These are phyloP conservation scores for Hysterium pulicare DNA, from an alignment of 2,329 filamentous ascomycete species.

Conservation along the genomic window DNA sequence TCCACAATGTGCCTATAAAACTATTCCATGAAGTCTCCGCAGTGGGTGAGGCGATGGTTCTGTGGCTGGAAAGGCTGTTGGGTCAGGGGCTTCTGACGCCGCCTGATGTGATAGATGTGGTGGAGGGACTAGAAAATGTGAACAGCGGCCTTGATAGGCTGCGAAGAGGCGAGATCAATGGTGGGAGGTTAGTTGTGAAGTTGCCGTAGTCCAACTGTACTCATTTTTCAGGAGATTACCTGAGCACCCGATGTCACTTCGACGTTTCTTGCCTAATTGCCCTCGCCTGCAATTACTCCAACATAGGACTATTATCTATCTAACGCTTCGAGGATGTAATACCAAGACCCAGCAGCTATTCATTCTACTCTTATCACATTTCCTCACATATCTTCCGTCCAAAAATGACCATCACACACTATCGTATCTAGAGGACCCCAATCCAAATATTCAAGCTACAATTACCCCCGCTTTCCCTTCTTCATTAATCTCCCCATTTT, in stretches of 20 bases:
- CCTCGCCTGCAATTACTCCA: too few relatives aligned
- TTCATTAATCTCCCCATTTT: neutral
- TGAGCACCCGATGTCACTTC: too few relatives aligned
- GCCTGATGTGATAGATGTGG: conserved; percentile 63
- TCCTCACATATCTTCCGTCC: too few relatives aligned
- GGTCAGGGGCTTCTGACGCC: conserved; percentile 51
- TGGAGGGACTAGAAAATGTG: conserved; percentile 63
- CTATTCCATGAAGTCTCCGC: conserved; percentile 66
- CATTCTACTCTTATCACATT: too few relatives aligned
- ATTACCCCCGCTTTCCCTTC: neutral
- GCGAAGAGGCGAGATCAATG: conserved; percentile 63
- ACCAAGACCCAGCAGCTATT: too few relatives aligned
- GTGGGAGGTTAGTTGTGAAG: conserved; percentile 64
- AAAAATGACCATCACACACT: too few relatives aligned
- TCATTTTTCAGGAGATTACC: too few relatives aligned
- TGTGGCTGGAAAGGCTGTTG: conserved; percentile 67
- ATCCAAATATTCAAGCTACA: neutral
- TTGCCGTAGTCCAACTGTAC: neutral
- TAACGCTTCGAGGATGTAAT: too few relatives aligned
- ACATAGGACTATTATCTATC: too few relatives aligned
- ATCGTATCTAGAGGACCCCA: too few relatives aligned
- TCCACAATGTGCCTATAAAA: conserved; percentile 71
- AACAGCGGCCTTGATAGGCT: conserved; percentile 66
- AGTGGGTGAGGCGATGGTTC: conserved; percentile 60
- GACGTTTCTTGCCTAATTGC: too few relatives aligned